Percentiles rank a stretch among this genome's conserved stretches.
Conservation (phyloP, 2,329 filamentous ascomycete species). For the Proliferodiscus dingleyae region DNA sequence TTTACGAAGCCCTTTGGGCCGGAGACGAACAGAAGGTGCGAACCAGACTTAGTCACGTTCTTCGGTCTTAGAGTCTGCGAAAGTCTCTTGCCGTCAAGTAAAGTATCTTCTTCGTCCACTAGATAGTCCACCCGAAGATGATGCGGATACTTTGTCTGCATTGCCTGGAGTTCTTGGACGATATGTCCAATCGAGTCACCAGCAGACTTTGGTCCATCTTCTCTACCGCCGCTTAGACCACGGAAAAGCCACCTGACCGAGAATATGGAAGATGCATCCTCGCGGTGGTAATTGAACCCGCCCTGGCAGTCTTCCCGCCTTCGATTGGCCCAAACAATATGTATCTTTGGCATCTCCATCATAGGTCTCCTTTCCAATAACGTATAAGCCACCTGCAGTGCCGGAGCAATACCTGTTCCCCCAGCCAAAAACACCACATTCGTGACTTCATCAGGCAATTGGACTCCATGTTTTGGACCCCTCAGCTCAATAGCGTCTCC, state of each 20-base stretch:
- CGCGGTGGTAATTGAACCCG: too few species aligned
- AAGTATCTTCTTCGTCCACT: constrained; percentile 72
- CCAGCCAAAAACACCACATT: constrained; percentile 80
- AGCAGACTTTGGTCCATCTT: too few species aligned
- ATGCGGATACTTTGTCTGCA: constrained; percentile 54
- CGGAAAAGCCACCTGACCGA: too few species aligned
- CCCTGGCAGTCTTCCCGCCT: constrained; percentile 59
- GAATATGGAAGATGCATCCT: too few species aligned
- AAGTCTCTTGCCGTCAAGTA: constrained; percentile 54
- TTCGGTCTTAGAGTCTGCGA: constrained; percentile 22
- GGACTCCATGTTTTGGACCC: constrained; percentile 70
- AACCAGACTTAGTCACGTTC: constrained; percentile 20
- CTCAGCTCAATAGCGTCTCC: constrained; percentile 68
- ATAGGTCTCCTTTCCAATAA: constrained; percentile 42
- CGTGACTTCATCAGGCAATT: constrained; percentile 47
- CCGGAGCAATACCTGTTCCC: constrained; percentile 88
- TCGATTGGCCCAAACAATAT: constrained; percentile 80
- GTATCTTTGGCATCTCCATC: constrained; percentile 45
- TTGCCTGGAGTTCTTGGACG: constrained; percentile 55
- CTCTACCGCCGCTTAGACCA: too few species aligned
- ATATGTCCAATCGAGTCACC: too few species aligned
- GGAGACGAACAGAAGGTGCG: constrained; percentile 73
- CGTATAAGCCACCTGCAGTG: constrained; percentile 70
- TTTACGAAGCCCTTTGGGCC: constrained; percentile 87
- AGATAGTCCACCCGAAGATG: constrained; percentile 67